A percentile compares a stretch with the other conserved stretches of the same genome.
Evolutionary conservation across 352 stramenopile species (phyloP).

Genomic region (Phytophthora rubi): DNA sequence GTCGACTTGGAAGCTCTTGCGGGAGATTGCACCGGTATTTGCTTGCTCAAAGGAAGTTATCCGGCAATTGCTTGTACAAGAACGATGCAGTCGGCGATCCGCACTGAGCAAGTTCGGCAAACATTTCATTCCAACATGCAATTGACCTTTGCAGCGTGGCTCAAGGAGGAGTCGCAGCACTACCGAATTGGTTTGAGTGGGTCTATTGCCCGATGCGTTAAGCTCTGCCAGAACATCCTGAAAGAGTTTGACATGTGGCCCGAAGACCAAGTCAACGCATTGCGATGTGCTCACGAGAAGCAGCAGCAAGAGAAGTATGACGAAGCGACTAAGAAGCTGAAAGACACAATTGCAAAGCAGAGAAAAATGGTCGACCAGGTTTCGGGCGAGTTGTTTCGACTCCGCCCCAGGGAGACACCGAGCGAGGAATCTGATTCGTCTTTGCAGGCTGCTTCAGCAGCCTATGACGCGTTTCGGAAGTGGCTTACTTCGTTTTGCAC

Average conservation of each 20-base stretch:
- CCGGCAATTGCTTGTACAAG: slow-evolving; percentile 30
- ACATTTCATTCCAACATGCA: slow-evolving; percentile 8
- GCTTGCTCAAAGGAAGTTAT: slow-evolving; percentile 50
- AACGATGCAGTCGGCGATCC: slow-evolving; percentile 22
- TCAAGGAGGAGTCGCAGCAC: slow-evolving; percentile 27
- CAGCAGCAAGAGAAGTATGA: slow-evolving; percentile 19
- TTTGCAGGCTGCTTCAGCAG: neutral
- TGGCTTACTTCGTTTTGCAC: slow-evolving; percentile 20
- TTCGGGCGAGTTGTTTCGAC: slow-evolving; percentile 21
- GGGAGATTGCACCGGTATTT: slow-evolving; percentile 15
- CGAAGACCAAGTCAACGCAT: slow-evolving; percentile 27
- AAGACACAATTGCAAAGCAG: slow-evolving; percentile 24
- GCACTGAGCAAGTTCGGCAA: neutral
- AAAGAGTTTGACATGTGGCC: slow-evolving; percentile 42
- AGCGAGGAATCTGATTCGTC: neutral
- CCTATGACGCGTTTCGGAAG: slow-evolving; percentile 24
- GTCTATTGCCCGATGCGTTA: slow-evolving; percentile 8
- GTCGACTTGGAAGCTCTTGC: slow-evolving; percentile 28
- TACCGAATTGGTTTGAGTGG: slow-evolving; percentile 31
- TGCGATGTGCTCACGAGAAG: slow-evolving; percentile 11
- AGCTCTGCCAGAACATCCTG: slow-evolving; percentile 30
- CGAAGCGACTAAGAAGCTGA: neutral
- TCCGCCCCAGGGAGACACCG: neutral
- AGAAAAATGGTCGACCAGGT: slow-evolving; percentile 11
- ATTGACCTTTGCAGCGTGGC: slow-evolving; percentile 30